Evolutionary conservation across 257 asterid species (phyloP), one percentile per base, ranked within the genome.

Genomic region (Nicotiana tomentosiformis): DNA sequence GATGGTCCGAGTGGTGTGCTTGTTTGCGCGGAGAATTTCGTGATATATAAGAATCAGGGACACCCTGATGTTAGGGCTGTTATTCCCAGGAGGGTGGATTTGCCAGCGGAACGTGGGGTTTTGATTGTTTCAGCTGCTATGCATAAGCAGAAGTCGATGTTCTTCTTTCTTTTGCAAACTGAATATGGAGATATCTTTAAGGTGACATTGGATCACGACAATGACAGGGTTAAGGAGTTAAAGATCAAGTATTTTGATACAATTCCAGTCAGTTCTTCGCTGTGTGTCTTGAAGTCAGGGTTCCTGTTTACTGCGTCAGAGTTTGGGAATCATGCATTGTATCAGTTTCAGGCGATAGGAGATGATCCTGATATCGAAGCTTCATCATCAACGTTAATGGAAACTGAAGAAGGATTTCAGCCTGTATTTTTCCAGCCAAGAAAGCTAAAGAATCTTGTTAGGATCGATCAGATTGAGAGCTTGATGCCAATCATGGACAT

Each of bases 1-100:
- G 99, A 96, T 90, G 99, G 99, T 23, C 99, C 99, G 1, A 94
- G 99, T 87, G 98, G 99, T 46, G 99, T 96, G 88, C 97, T 96
- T 84, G 99, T 96, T 66, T 96, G 99, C 87, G 98, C 97, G 0
- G 99, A 96, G 85, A 96, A 96, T 90, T 96, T 94, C 67, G 97
- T 96, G 32, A 96, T 96, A 74, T 96, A 96, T 88, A 96, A 96
- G 92, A 94, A 96, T 87, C 97, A 91, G 90, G 98, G 98, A 35
- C 99, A 96, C 69, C 93, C 91, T 1, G 99, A 96, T 90, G 89
- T 96, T 55, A 88, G 98, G 80, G 99, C 99, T 0, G 99, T 94
- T 65, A 96, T 96, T 67, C 99, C 99, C 17, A 91, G 99, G 82
- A 91, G 99, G 1, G 93, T 86, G 82, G 99, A 96, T 89, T 90